These are phyloP conservation scores for Metarhizium sp. DNA, from an alignment of 2,329 filamentous ascomycete species.

Conservation along the genomic window DNA sequence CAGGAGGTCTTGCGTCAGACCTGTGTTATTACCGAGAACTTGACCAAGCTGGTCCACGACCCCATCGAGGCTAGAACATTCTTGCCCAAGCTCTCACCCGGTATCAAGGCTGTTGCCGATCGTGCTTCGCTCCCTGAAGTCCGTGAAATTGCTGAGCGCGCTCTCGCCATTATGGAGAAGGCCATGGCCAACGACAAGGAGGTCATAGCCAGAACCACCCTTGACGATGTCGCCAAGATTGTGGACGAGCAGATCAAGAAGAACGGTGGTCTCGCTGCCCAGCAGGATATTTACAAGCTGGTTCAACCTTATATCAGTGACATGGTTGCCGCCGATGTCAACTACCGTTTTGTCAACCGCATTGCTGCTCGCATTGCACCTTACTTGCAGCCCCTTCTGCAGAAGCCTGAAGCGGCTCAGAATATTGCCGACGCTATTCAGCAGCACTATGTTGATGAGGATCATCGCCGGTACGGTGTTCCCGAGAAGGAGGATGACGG, in stretches of 20 bases:
- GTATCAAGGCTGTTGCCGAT: constrained; percentile 81
- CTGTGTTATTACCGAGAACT: constrained; percentile 92
- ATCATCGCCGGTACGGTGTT: constrained; percentile 76
- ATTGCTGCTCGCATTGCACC: constrained; percentile 60
- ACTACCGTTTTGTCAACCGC: constrained; percentile 68
- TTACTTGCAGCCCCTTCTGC: constrained; percentile 66
- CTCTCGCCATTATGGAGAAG: constrained; percentile 79
- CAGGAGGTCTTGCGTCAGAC: constrained; percentile 95
- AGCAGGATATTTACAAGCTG: constrained; percentile 54
- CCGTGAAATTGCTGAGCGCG: constrained; percentile 75
- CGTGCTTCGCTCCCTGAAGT: constrained; percentile 91
- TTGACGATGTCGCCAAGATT: constrained; percentile 64
- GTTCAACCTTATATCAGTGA: constrained; percentile 67
- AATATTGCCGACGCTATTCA: constrained; percentile 66
- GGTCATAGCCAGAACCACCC: constrained; percentile 55
- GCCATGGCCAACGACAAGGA: constrained; percentile 71
- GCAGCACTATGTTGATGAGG: constrained; percentile 70
- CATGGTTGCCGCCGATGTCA: constrained; percentile 82
- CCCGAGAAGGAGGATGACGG: constrained; percentile 83
- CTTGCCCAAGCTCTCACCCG: constrained; percentile 86
- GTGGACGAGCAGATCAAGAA: constrained; percentile 70
- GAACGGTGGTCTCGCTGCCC: constrained; percentile 50
- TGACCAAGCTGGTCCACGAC: constrained; percentile 95
- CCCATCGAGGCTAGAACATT: constrained; percentile 92
- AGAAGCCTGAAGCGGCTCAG: constrained; percentile 47